Base-by-base conservation (phyloP, 768 basidiomycete species). In the Udeniomyces megalosporus region DNA sequence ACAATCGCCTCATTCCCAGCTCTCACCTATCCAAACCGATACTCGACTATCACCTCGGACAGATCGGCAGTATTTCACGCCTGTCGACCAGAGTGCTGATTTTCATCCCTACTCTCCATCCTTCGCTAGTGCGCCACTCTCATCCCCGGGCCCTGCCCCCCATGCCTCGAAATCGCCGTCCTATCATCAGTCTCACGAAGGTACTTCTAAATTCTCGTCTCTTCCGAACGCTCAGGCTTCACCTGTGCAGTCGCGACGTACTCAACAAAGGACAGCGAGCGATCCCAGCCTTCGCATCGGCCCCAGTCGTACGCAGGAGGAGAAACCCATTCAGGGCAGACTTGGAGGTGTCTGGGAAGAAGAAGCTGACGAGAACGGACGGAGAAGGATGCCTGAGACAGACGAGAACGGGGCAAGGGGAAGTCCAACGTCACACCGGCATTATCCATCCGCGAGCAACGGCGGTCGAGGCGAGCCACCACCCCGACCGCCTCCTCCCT, bases 381-480 rank as follows among this genome's bases (percentile, higher is more conserved):
- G 55, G 31, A 15, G 55, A 57, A 10, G 55, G 29, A 12, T 28
- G 46, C 35, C 42, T 44, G 38, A 57, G 44, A 29, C 8, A 5
- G 7, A 57, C 35, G 42, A 57, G 38, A 38, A 42, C 24, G 15
- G 35, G 42, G 44, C 29, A 32, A 34, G 31, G 1, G 28, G n/a
- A 29, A 44, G 35, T 17, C 44, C 55, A 2, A 45, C 55, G 14
- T 38, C 55, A 6, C 42, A 28, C n/a, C 26, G 31, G 42, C 42
- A 26, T 38, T 57, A 57, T 28, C 55, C 55, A 17, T 57, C 55
- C 15, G 55, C 55, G 7, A n/a, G 26, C 55, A 57, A 57, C 44
- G 55, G 55, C 44, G 55, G 55, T n/a, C 55, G 55, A 26, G 55
- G 55, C 2, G 55, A n/a, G 2, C 55, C 55, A 8, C 55, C 55